These are phyloP conservation scores for Candida piceae DNA, from an alignment of 805 yeast genomes.

Conservation along the genomic window DNA sequence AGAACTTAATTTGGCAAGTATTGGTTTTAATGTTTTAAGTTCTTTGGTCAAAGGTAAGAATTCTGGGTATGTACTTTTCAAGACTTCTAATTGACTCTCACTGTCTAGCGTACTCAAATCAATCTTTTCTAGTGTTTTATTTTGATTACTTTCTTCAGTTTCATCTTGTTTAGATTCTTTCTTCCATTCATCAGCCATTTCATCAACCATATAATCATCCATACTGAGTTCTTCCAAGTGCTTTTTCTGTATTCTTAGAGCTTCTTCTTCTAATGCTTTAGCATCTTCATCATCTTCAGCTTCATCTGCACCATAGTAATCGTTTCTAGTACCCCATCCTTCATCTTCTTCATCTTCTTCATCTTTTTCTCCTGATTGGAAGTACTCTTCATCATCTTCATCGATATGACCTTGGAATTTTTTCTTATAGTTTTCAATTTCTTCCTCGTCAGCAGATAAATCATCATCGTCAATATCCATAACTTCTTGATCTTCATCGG, in stretches of 20 bases:
- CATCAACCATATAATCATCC: slow-evolving; percentile 76
- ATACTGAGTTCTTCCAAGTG: slow-evolving; percentile 71
- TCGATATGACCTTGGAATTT: slow-evolving; percentile 39
- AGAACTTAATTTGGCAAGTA: slow-evolving; percentile 34
- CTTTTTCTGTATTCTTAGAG: slow-evolving; percentile 75
- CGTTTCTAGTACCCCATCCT: slow-evolving; percentile 44
- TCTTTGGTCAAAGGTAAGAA: slow-evolving; percentile 73
- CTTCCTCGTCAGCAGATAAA: slow-evolving; percentile 50
- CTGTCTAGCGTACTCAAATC: slow-evolving; percentile 48
- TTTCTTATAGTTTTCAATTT: slow-evolving; percentile 31
- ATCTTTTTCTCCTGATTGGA: slow-evolving; percentile 28
- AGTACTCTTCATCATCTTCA: slow-evolving; percentile 43
- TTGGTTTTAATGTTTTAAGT: slow-evolving; percentile 36
- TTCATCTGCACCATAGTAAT: slow-evolving; percentile 59
- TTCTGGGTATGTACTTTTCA: slow-evolving; percentile 74
- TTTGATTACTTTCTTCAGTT: slow-evolving; percentile 36
- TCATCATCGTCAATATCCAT: slow-evolving; percentile 32
- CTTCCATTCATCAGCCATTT: slow-evolving; percentile 75
- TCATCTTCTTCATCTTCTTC: slow-evolving; percentile 30
- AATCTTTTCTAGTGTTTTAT: slow-evolving; percentile 28
- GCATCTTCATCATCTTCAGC: slow-evolving; percentile 73
- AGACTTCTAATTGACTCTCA: slow-evolving; percentile 46
- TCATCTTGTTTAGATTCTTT: slow-evolving; percentile 29
- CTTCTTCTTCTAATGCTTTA: slow-evolving; percentile 79
- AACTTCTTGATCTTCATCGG: slow-evolving; percentile 30